Evolutionary conservation across 352 stramenopile genomes (phyloP), one percentile per base, ranked within the genome.

Genomic region (Pseudoperonospora humuli): DNA sequence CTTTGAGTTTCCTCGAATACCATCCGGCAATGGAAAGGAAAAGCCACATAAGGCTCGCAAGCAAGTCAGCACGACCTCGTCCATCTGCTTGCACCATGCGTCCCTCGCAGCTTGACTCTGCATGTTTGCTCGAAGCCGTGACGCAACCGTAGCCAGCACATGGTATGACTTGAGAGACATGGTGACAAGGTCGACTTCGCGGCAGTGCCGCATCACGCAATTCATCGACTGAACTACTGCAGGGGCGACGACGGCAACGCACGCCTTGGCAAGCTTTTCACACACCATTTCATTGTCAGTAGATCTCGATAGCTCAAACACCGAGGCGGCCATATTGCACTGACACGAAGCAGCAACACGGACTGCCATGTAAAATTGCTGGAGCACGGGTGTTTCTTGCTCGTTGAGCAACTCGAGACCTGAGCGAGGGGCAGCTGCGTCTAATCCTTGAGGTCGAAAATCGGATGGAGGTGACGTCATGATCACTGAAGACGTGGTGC

Each of bases 81-180:
- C 70, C 78, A 91, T 83, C 36, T 71, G 69, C 31, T 69, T 79
- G 20, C 55, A 56, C 45, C 63, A 56, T 24, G 63, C 56, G 26
- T 68, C 72, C 5, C 50, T 57, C 14, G 64, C 56, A 0, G n/a
- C 45, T 28, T 67, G 54, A 2, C 42, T 45, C 26, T 67, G 45
- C 35, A 88, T 64, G 11, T 83, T 84, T 0, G 65, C 50, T 26
- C 81, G 73, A 23, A 89, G 48, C 2, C 71, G 60, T 3, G 81
- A 90, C 5, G 80, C 79, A 17, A 82, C 80, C 7, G 75, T 88
- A 2, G 81, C 74, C 8, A 93, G 37, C 7, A 89, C 67, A 47
- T 93, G 81, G 15, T 88, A 88, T n/a, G 76, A 80, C 39, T 91
- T 91, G 23, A 93, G 62, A 11, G 76, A 81, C 52, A 88, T 82